A percentile compares a stretch with the other conserved stretches of the same genome.
Conservation (phyloP, 2,329 filamentous ascomycete genomes). For the Penicillium sp. region DNA sequence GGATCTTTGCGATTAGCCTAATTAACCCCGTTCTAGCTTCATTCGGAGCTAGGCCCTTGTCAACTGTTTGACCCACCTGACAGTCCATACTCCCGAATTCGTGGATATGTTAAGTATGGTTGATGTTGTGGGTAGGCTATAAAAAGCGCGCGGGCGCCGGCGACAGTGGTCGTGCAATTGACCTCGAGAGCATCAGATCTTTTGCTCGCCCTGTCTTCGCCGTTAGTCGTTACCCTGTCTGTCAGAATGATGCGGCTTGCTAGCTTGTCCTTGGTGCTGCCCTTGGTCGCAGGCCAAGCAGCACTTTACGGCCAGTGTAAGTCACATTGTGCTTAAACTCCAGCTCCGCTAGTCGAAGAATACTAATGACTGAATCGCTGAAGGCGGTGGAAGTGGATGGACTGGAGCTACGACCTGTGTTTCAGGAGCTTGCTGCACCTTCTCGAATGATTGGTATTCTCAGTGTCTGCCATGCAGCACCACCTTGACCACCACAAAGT, state of each 20-base stretch:
- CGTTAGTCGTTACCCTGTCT: neutral
- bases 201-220: neutral
- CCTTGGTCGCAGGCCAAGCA: conserved; percentile 1
- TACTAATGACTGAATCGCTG: neutral
- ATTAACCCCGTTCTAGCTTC: neutral
- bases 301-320: conserved; percentile 3
- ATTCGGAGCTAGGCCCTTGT: neutral
- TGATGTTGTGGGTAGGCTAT: neutral
- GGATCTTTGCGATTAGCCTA: neutral
- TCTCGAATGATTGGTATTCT: neutral
- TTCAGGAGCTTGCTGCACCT: conserved; percentile 4
- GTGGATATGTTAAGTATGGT: neutral
- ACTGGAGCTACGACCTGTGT: conserved; percentile 4
- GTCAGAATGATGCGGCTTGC: conserved; percentile 1
- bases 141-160: neutral
- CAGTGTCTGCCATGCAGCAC: conserved; percentile 2
- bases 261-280: neutral
- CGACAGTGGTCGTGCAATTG: neutral
- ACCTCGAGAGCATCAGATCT: neutral
- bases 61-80: neutral
- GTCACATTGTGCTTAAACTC: neutral
- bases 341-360: neutral
- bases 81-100: neutral
- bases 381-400: conserved; percentile 1
- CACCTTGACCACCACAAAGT: neutral